phyloP scores from a whole-genome alignment of 2,329 filamentous ascomycete species.

The Leptographium radiaticola region DNA sequence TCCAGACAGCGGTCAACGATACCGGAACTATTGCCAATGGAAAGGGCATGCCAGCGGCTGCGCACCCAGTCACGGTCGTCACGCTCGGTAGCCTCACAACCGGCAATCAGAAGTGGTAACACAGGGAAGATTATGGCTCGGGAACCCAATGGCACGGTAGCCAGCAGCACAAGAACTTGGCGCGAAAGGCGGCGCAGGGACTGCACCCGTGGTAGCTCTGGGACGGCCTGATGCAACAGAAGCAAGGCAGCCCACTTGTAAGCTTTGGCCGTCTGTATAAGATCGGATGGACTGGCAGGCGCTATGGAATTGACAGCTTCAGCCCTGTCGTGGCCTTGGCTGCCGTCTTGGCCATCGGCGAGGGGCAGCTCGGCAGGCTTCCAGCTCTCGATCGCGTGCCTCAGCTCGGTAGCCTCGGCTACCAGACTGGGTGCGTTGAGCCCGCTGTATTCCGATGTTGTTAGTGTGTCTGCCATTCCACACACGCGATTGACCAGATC shows the following conservation, averaged over 20 bases:
- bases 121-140: constrained; percentile 5
- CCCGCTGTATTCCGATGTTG: background rate
- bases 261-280: constrained; percentile 2
- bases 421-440: constrained; percentile 2
- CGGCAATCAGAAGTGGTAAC: constrained; percentile 1
- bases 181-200: background rate
- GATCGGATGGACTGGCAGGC: background rate
- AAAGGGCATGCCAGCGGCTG: background rate
- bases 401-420: constrained; percentile 2
- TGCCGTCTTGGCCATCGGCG: background rate
- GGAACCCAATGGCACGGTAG: constrained; percentile 1
- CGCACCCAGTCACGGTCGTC: constrained; percentile 4
- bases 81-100: background rate
- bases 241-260: constrained; percentile 3
- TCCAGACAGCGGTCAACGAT: constrained; percentile 7
- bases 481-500: constrained; percentile 1
- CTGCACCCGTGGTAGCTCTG: background rate
- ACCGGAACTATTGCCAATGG: constrained; percentile 1
- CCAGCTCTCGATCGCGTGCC: constrained; percentile 1
- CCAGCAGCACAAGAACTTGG: background rate
- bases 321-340: background rate
- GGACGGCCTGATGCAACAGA: constrained; percentile 3
- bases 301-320: too few species aligned
- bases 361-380: background rate
- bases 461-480: too few species aligned